Evolutionary conservation across 768 basidiomycete species (phyloP), one percentile per base, ranked within the genome.

Genomic region (Pleurotus eryngii): DNA sequence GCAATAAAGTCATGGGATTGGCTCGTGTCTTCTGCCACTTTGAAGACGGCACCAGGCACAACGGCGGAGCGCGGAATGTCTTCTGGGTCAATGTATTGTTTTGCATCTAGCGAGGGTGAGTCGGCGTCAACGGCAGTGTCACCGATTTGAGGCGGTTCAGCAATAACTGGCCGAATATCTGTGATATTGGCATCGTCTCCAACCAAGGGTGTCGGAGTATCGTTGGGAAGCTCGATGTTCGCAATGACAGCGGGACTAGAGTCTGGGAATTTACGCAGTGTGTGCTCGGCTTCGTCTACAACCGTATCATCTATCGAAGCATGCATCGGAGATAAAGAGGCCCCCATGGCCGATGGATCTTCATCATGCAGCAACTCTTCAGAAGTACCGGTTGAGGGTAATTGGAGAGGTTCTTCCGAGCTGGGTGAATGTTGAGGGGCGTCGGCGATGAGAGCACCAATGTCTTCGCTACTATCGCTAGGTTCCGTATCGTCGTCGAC

Each of bases 1-100:
- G 69, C 62, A 37, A 74, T 72, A 11, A 80, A 14, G 20, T 49
- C 51, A 0, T 43, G n/a, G 14, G 15, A 5, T 43, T 43, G 5
- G 42, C 1, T 2, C 42, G 42, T 7, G 15, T 45, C 42, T 7
- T n/a, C 42, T n/a, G n/a, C 42, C 42, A n/a, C 42, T 45, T 45
- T 22, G 42, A 35, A 11, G 30, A 35, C 30, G 30, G 30, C 30
- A 35, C 11, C 30, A 35, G 30, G 30, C 30, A 8, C 30, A 8
- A 8, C 30, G 9, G 30, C 30, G 1, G 30, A 9, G 8, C n/a
- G n/a, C n/a, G 30, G 9, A 9, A 11, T 11, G 30, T 35, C 30
- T 35, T 35, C 30, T 9, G 4, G 2, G 8, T 9, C 30, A 3
- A 9, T 35, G 8, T 9, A 35, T 35, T 11, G 2, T 2, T 11